Evolutionary conservation across 306 rosid genomes (phyloP), one percentile per base, ranked within the genome.

Genomic region (Myrica gale): DNA sequence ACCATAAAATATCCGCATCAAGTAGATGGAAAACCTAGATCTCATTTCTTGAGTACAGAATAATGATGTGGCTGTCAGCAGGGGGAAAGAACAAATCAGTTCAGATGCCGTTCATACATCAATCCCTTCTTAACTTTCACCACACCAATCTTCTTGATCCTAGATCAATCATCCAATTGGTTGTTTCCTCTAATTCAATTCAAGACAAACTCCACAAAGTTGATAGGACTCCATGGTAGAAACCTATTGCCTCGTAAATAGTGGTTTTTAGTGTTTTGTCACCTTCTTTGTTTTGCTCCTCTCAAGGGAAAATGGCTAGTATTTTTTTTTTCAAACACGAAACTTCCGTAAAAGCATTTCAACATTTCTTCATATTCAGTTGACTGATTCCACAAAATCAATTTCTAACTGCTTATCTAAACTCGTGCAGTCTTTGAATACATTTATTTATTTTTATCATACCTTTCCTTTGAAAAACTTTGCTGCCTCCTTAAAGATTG

Each of bases 401-500:
- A 5, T 7, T 56, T 52, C 54, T 43, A 3, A 45, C 20, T 4
- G 46, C 42, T 50, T 52, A 55, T 60, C 63, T 65, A 66, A 77
- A 76, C 56, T 51, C 53, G 54, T 32, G 58, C 13, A 65, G 54
- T 48, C 61, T 53, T 21, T 68, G 19, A 39, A 58, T 41, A 74
- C 69, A 44, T 8, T 11, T 1, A 42, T 50, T 6, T 26, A n/a
- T 26, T 26, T 50, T 54, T 50, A 76, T 61, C 48, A 46, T 88
- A 96, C 99, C 98, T 90, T 92, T 83, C 98, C 98, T 85, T 92
- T 96, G 88, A 92, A 96, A 73, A 67, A 63, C 71, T 92, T 92
- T 11, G 99, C 89, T 13, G 92, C 93, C 80, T 89, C 97, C 57
- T 84, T 83, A 84, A 90, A 96, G 69, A 76, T 43, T n/a, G 98